Evolutionary conservation across 2,329 filamentous ascomycete genomes (phyloP).

Genomic region (Nigrospora osmanthi): DNA sequence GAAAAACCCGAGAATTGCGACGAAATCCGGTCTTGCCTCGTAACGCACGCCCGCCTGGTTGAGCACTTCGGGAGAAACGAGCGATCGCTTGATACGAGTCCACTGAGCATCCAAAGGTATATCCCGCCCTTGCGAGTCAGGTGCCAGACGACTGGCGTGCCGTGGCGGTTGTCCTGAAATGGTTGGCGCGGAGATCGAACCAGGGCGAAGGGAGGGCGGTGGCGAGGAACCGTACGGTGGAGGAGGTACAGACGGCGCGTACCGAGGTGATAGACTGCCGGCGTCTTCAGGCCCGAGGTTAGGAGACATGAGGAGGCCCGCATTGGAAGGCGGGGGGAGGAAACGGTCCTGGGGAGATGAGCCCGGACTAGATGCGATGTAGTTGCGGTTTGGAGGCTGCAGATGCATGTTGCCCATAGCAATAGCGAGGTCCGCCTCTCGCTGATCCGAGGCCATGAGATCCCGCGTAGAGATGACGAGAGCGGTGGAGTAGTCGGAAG

Average conservation of each 20-base stretch:
- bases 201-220: slow-evolving; percentile 11
- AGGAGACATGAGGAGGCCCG: slow-evolving; percentile 27
- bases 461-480: slow-evolving; percentile 45
- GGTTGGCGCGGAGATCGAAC: slow-evolving; percentile 17
- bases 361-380: slow-evolving; percentile 21
- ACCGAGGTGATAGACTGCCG: slow-evolving; percentile 30
- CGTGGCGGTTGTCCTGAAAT: slow-evolving; percentile 13
- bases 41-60: slow-evolving; percentile 48
- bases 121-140: slow-evolving; percentile 47
- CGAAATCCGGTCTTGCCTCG: slow-evolving; percentile 52
- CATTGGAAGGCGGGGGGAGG: slow-evolving; percentile 23
- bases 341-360: slow-evolving; percentile 23
- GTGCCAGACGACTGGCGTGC: slow-evolving; percentile 33
- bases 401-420: slow-evolving; percentile 34
- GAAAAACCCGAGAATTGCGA: slow-evolving; percentile 51
- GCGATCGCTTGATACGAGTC: slow-evolving; percentile 47
- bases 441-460: slow-evolving; percentile 37
- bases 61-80: slow-evolving; percentile 52
- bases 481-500: slow-evolving; percentile 26
- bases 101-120: slow-evolving; percentile 51
- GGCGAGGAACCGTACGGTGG: slow-evolving; percentile 26
- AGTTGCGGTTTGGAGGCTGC: slow-evolving; percentile 23
- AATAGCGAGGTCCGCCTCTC: slow-evolving; percentile 29
- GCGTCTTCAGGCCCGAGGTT: slow-evolving; percentile 10
- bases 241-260: slow-evolving; percentile 26